A percentile compares a stretch with the other conserved stretches of the same genome.
phyloP scores from a whole-genome alignment of 2,329 filamentous ascomycete species.

The Graphilbum ipis-grandicollis region DNA sequence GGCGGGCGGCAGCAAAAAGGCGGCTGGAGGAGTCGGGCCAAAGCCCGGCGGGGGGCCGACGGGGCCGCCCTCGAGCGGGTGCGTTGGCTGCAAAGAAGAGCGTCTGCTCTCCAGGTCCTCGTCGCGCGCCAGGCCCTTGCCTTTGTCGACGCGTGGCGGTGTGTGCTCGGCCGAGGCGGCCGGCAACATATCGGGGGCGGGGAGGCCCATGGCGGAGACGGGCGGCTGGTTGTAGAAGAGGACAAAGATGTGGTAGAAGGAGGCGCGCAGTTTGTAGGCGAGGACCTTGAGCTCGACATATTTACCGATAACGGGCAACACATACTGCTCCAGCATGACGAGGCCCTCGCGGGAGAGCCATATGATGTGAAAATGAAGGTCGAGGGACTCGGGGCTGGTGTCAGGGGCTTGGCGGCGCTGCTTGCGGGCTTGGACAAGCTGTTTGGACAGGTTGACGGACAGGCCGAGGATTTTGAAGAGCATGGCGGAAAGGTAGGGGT shows the following conservation, averaged over 20 bases:
- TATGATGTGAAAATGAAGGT: constrained; percentile 75
- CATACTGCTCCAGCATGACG: constrained; percentile 70
- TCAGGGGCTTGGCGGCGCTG: constrained; percentile 66
- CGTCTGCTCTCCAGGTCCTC: constrained; percentile 18
- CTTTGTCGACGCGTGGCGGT: constrained; percentile 24
- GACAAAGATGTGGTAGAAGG: constrained; percentile 92
- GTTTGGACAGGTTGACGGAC: constrained; percentile 71
- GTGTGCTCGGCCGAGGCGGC: constrained; percentile 15
- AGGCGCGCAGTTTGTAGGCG: constrained; percentile 78
- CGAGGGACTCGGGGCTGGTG: constrained; percentile 61
- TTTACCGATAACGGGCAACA: constrained; percentile 67
- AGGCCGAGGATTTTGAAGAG: constrained; percentile 85
- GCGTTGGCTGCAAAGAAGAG: constrained; percentile 28
- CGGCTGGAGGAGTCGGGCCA: constrained; percentile 32
- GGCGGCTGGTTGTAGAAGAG: constrained; percentile 85
- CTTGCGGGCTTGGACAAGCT: constrained; percentile 68
- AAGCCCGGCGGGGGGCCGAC: constrained; percentile 41
- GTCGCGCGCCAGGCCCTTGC: constrained; percentile 29
- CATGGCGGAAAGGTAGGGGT: constrained; percentile 62
- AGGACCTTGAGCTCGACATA: constrained; percentile 77
- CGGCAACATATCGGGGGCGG: constrained; percentile 26
- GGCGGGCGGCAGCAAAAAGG: constrained; percentile 62
- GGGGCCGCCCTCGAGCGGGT: constrained; percentile 38
- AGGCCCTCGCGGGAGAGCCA: constrained; percentile 91
- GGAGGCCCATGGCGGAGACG: constrained; percentile 43